Evolutionary conservation across 1,284 basidiomycete species (phyloP), one percentile per base, ranked within the genome.

Genomic region (Boletus holoroseus): DNA sequence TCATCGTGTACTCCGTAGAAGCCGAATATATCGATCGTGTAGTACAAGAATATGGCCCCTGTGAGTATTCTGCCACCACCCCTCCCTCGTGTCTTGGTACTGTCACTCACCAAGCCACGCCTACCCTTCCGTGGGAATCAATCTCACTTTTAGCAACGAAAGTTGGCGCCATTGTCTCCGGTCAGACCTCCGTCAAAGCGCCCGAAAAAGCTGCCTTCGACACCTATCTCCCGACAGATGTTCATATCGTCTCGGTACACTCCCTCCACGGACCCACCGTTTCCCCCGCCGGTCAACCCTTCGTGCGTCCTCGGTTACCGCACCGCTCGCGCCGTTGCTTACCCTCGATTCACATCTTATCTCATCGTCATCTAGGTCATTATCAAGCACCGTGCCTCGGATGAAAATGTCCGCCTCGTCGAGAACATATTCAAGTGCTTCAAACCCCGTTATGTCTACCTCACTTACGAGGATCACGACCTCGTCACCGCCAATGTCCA

Each of bases 401-500:
- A 88, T 36, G 81, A 82, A 44, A 82, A 88, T 24, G 77, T 95
- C 2, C 69, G 68, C 1, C 70, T 95, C 26, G 92, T 98, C 13
- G 92, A 98, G 68, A 79, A 77, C 55, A 84, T 98, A 40, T 81
- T 99, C 55, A 73, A 76, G 1, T 86, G 85, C n/a, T 84, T 99
- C 63, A 77, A 81, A 47, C 91, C 86, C 35, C 85, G 94, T 51
- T 93, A 85, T 62, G 95, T 99, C 49, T 87, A 97, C 66, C 76
- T 99, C 47, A 88, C 84, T 27, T 99, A 97, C 72, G 91, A 96
- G 58, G 93, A 98, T 57, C 95, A 99, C 67, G 95, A 99, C 62
- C 77, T 83, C 42, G 91, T 99, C 44, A 99, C 95, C 0, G 95
- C 95, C 20, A 99, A 98, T 62, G 98, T 96, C 0, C 95, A 99